Conservation (phyloP, 2,329 filamentous ascomycete species). For the Penicillium occitanis region DNA sequence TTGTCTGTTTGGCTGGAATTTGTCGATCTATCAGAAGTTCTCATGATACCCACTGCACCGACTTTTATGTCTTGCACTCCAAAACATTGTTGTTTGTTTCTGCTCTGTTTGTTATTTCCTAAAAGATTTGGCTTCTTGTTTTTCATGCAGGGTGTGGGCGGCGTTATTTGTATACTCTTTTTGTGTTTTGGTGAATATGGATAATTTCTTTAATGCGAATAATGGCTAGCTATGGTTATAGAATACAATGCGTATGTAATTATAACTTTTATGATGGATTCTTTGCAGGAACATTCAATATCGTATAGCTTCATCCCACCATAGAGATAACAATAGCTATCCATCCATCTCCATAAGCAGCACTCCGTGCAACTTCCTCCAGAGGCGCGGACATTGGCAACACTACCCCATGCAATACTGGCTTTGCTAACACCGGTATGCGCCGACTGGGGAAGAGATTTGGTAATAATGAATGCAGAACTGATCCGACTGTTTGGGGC, state of each 20-base stretch:
- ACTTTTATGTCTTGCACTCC: not conserved
- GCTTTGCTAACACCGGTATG: conserved; percentile 78
- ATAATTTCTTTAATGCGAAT: not conserved
- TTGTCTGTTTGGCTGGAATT: not conserved
- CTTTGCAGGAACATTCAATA: not conserved
- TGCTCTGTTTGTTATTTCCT: not conserved
- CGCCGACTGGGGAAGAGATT: conserved; percentile 82
- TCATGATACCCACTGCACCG: not conserved
- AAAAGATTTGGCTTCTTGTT: not conserved
- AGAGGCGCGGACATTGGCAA: conserved; percentile 78
- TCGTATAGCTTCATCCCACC: too few species aligned
- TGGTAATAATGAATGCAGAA: conserved; percentile 73
- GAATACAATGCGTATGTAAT: not conserved
- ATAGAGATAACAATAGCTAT: conserved; percentile 68
- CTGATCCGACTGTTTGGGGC: conserved; percentile 70
- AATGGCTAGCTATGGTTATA: not conserved
- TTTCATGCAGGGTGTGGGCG: not conserved
- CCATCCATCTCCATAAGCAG: conserved; percentile 91
- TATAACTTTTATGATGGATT: not conserved
- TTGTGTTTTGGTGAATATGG: not conserved
- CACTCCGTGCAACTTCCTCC: conserved; percentile 77
- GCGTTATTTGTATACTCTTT: not conserved
- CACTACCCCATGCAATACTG: conserved; percentile 79
- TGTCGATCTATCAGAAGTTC: not conserved
- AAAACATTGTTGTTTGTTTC: not conserved